Evolutionary conservation across 352 stramenopile species (phyloP).

Genomic region (Phytophthora pini): DNA sequence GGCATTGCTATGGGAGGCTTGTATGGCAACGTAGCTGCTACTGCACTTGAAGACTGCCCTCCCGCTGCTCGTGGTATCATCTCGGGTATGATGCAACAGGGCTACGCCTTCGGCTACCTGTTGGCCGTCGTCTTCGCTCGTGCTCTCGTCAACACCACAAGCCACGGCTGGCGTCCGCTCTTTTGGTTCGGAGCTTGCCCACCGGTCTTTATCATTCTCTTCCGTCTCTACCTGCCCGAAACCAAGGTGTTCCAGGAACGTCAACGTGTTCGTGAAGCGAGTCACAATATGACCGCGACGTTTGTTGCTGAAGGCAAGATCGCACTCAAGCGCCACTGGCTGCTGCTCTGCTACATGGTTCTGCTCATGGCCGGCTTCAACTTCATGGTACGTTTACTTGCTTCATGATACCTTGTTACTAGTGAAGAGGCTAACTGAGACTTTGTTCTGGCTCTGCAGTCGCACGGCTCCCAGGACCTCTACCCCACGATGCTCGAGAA

Average conservation of each 20-base stretch:
- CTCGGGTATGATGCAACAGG: conserved; percentile 62
- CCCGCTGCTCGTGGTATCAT: conserved; percentile 50
- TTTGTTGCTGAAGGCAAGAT: conserved; percentile 57
- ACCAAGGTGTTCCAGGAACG: conserved; percentile 53
- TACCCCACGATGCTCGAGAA: conserved; percentile 65
- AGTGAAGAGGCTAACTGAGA: conserved; percentile 1
- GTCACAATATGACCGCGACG: conserved; percentile 35
- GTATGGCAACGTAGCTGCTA: conserved; percentile 55
- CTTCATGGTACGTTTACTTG: conserved; percentile 43
- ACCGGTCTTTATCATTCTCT: conserved; percentile 53
- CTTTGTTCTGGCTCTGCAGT: conserved; percentile 21
- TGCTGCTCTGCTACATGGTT: conserved; percentile 52
- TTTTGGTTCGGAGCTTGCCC: conserved; percentile 62
- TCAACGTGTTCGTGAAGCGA: conserved; percentile 40
- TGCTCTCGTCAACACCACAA: conserved; percentile 48
- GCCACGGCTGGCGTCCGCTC: conserved; percentile 53
- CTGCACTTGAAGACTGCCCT: conserved; percentile 53
- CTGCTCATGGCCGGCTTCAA: conserved; percentile 57
- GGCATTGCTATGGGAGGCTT: conserved; percentile 61
- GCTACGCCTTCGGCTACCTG: conserved; percentile 54
- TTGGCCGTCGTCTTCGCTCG: conserved; percentile 49
- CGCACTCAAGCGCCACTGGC: conserved; percentile 51
- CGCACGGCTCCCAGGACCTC: conserved; percentile 56
- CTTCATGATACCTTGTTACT: neutral
- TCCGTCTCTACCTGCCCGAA: conserved; percentile 44